Conservation (phyloP, 495 filamentous ascomycete species). For the Podospora anserina region DNA sequence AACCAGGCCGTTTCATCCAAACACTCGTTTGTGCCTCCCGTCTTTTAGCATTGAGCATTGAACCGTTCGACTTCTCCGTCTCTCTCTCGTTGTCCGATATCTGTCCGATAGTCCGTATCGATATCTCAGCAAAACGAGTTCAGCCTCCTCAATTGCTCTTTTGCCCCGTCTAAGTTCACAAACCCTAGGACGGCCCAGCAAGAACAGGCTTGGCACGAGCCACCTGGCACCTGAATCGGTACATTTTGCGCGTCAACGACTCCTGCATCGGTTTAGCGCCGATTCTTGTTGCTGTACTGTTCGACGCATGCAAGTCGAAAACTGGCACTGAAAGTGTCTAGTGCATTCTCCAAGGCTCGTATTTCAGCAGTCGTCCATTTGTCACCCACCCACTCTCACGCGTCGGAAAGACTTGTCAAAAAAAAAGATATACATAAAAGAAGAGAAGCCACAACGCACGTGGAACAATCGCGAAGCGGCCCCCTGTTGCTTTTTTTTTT, state of each 20-base stretch:
- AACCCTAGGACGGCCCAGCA: background rate
- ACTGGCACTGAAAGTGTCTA: background rate
- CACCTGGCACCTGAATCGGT: constrained; percentile 9
- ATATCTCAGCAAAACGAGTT: background rate
- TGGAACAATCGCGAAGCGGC: background rate
- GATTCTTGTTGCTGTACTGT: constrained; percentile 9
- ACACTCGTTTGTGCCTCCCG: constrained; percentile 17
- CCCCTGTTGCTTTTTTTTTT: background rate
- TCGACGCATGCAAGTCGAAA: constrained; percentile 5
- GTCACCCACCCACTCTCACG: background rate
- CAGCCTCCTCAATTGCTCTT: background rate
- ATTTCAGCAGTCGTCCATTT: constrained; percentile 13
- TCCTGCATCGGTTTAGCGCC: constrained; percentile 15
- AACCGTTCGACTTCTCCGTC: constrained; percentile 1
- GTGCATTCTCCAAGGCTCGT: constrained; percentile 14
- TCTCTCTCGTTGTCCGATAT: background rate
- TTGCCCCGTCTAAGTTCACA: no score
- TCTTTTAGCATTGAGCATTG: background rate
- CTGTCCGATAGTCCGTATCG: background rate
- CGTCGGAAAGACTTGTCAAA: background rate
- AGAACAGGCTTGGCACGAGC: background rate
- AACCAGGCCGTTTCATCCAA: constrained; percentile 16
- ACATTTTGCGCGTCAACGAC: background rate
- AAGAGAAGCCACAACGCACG: background rate
- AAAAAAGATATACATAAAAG: background rate